phyloP scores from a whole-genome alignment of 352 stramenopile species.

The Pythium rhizo-oryzae region DNA sequence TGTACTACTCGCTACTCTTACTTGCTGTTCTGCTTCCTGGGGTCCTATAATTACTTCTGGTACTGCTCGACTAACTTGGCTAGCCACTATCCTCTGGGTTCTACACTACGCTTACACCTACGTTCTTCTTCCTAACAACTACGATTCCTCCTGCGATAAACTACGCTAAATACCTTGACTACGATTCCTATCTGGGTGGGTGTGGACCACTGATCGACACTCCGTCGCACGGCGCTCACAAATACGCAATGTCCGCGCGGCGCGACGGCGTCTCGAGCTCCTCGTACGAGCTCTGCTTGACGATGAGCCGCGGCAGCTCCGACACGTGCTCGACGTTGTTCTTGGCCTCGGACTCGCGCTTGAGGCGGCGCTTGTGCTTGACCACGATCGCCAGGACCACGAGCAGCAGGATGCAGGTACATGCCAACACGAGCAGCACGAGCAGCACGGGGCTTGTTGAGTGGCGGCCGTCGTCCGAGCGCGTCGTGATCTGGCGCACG shows the following conservation, averaged over 20 bases:
- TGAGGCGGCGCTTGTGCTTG: slow-evolving; percentile 29
- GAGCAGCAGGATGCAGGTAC: slow-evolving; percentile 30
- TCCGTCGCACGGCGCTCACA: slow-evolving; percentile 4
- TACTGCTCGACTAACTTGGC: slow-evolving; percentile 11
- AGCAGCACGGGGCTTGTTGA: slow-evolving; percentile 36
- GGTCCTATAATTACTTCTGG: background rate
- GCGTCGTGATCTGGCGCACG: slow-evolving; percentile 21
- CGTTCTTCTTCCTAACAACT: background rate
- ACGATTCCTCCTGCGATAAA: background rate
- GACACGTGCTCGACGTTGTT: slow-evolving; percentile 24
- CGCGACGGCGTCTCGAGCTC: slow-evolving; percentile 29
- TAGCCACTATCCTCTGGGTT: slow-evolving; percentile 11
- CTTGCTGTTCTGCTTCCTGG: background rate
- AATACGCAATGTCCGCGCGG: slow-evolving; percentile 25
- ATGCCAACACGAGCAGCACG: slow-evolving; percentile 29
- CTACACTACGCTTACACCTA: slow-evolving; percentile 6
- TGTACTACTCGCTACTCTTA: background rate
- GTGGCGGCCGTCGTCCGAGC: background rate
- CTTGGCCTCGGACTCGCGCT: slow-evolving; percentile 26
- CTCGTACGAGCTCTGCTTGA: slow-evolving; percentile 31
- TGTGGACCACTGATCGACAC: background rate
- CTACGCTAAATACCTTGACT: slow-evolving; percentile 10
- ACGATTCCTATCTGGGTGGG: background rate
- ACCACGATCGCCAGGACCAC: slow-evolving; percentile 32
- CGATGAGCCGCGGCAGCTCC: slow-evolving; percentile 23